Conservation (phyloP, 495 filamentous ascomycete genomes). For the Talaromyces borbonicus region DNA sequence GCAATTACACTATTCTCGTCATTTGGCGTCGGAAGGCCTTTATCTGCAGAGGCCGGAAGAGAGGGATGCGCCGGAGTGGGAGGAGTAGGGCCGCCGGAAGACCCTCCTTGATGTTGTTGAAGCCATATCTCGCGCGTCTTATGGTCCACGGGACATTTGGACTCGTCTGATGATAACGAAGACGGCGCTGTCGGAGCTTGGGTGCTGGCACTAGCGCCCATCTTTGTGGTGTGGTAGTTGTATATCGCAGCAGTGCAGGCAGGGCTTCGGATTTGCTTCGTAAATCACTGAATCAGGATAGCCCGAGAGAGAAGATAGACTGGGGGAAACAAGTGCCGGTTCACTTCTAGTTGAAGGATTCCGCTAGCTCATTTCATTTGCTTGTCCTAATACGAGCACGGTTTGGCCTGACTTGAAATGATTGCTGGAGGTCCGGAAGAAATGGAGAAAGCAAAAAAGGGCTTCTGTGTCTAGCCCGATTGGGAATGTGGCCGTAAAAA, state of each 20-base stretch:
- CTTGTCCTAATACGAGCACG: too few species aligned
- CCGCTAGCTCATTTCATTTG: background rate
- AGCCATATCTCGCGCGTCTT: slow-evolving; percentile 81
- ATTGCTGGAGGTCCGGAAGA: slow-evolving; percentile 1
- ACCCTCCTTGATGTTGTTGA: slow-evolving; percentile 31
- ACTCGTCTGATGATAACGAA: slow-evolving; percentile 15
- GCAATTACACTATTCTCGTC: slow-evolving; percentile 17
- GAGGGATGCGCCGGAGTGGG: too few species aligned
- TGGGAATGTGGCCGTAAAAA: slow-evolving; percentile 2
- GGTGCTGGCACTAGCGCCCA: slow-evolving; percentile 36
- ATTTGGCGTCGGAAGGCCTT: background rate
- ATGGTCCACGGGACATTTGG: slow-evolving; percentile 77
- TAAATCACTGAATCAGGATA: too few species aligned
- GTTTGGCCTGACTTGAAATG: background rate
- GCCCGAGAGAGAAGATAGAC: background rate
- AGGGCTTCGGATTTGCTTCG: too few species aligned
- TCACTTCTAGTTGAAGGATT: background rate
- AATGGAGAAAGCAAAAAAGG: background rate
- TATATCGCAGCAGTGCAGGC: too few species aligned
- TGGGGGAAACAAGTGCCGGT: background rate
- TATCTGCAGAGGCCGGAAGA: slow-evolving; percentile 16
- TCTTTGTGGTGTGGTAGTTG: slow-evolving; percentile 7
- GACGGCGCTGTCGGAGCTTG: slow-evolving; percentile 19
- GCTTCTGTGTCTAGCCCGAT: background rate
- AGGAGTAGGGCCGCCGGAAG: slow-evolving; percentile 19